phyloP scores from a whole-genome alignment of 352 stramenopile species.

The Aphanomyces stellatus region DNA sequence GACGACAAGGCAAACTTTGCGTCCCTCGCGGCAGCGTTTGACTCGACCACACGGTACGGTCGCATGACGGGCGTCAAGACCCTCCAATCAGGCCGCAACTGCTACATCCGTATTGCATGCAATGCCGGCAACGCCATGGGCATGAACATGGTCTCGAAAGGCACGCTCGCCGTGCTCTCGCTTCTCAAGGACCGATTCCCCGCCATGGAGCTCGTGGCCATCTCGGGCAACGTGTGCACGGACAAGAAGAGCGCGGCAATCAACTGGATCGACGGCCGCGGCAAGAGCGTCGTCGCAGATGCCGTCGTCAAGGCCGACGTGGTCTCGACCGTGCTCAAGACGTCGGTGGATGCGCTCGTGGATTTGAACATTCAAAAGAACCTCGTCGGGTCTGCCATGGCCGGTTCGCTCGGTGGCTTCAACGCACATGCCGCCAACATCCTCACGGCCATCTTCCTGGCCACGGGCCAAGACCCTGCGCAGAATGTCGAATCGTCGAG shows the following conservation, averaged over 20 bases:
- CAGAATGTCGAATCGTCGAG: constrained; percentile 89
- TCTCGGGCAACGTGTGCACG: constrained; percentile 89
- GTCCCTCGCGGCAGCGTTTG: constrained; percentile 65
- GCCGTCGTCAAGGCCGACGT: constrained; percentile 64
- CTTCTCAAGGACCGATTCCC: constrained; percentile 35
- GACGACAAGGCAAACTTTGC: constrained; percentile 50
- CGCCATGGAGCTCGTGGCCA: constrained; percentile 55
- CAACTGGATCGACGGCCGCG: constrained; percentile 88
- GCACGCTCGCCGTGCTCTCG: constrained; percentile 58
- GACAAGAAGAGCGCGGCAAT: constrained; percentile 91
- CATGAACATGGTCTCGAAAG: constrained; percentile 94
- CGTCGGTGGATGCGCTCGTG: constrained; percentile 72
- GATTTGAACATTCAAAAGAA: constrained; percentile 88
- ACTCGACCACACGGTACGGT: constrained; percentile 84
- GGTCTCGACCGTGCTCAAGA: constrained; percentile 77
- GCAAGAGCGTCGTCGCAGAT: constrained; percentile 86
- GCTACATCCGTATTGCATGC: constrained; percentile 83
- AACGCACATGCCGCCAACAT: constrained; percentile 91
- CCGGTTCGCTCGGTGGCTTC: constrained; percentile 78
- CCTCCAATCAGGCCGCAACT: constrained; percentile 76
- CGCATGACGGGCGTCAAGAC: constrained; percentile 57
- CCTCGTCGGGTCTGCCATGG: constrained; percentile 84
- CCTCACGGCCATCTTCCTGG: constrained; percentile 87
- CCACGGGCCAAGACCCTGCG: constrained; percentile 87
- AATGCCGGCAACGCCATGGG: constrained; percentile 90